Base-by-base conservation (phyloP, 805 yeast genomes). In the Cyberlindnera xishuangbannaensis region DNA sequence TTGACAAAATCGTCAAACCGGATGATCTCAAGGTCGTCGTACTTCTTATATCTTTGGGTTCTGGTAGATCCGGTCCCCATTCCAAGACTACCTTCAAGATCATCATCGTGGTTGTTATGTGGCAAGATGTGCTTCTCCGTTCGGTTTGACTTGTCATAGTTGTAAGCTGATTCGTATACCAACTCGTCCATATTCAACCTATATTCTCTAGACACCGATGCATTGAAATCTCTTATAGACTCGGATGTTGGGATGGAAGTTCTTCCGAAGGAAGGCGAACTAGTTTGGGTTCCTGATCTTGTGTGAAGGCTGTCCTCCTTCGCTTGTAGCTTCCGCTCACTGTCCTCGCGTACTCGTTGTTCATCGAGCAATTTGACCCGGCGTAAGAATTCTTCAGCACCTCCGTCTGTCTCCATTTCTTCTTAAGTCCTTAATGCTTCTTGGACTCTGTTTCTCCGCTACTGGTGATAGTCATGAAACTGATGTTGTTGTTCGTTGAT, bases 141-240 rank as follows among this genome's bases (percentile, higher is more conserved):
- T 16, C 33, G 27, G 4, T n/a, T n/a, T n/a, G 64, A 87, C 20
- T 62, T 57, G 8, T 63, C 61, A 7, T 55, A 49, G 43, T 76
- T 78, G 59, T 90, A 83, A 4, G 79, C 70, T 31, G 64, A 56
- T 56, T 82, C 88, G 36, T 65, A 67, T 61, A 78, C 69, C 46
- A 81, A 64, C 6, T 63, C 59, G 41, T 58, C 60, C 35, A 66
- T 54, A 19, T 45, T 36, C 8, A 50, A 34, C 53, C 78, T 73
- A 30, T 68, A 71, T 7, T 64, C 63, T 17, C 47, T 45, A 4
- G 79, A 65, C 14, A 73, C 69, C 23, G 56, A 48, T 33, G 37
- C 24, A 16, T 46, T 46, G 34, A 43, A 41, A 25, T 41, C 29
- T 11, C 28, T 27, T 8, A 33, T 29, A 2, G 48, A 42, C 5